Evolutionary conservation across 345 rosid species (phyloP), one percentile per base, ranked within the genome.

Genomic region (Dovyalis caffra): DNA sequence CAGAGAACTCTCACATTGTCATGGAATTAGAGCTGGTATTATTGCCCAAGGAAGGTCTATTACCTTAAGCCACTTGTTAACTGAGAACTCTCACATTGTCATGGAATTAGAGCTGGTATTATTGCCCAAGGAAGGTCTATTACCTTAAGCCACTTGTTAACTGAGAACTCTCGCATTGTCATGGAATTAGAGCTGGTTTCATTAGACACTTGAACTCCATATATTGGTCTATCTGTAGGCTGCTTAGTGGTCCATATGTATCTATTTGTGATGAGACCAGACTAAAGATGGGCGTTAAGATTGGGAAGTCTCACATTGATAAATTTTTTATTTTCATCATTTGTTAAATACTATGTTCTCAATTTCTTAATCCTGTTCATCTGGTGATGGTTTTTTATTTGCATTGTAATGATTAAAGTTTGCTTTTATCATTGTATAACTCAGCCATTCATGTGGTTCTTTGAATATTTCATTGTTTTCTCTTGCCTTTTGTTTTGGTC

Each of bases 401-500:
- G 26, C 6, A 18, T 71, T 1, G 49, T 26, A 20, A 9, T 62
- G 40, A 63, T 20, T 29, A 28, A 21, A 62, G 38, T 73, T 61
- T 63, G 15, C 51, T 31, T 16, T 31, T 70, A 11, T 11, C 53
- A n/a, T 64, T 66, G 69, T 21, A 60, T 74, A 33, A 64, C 71
- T 64, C 11, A n/a, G 29, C 12, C 32, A 66, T 49, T 53, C 35
- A 29, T 32, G 28, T 23, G 25, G 38, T 68, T 31, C 8, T 15
- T 47, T 14, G 49, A 45, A 2, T 5, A 51, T 62, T 21, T 11
- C n/a, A 20, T 29, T 56, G 60, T 8, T n/a, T 23, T 72, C 70
- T 79, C 61, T 71, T 53, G 77, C 35, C 61, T 80, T 70, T 11
- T 11, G n/a, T 37, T 8, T 72, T 31, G 38, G 69, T 69, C 57